A percentile compares a stretch with the other conserved stretches of the same genome.
Conservation (phyloP, 2,329 filamentous ascomycete species). For the Cladophialophora carrionii region DNA sequence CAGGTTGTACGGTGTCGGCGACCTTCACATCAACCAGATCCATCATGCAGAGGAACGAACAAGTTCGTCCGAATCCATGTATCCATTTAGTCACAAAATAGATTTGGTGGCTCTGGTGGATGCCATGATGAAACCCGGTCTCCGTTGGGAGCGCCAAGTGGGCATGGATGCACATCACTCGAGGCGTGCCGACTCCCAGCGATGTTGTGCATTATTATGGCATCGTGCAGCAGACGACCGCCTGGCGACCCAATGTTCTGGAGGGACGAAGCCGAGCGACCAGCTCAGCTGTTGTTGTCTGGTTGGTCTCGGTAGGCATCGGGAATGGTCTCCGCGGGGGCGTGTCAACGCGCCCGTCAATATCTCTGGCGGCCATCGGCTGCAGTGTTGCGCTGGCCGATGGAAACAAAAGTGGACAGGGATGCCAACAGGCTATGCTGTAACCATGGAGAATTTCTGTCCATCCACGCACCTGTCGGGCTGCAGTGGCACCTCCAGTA, state of each 20-base stretch:
- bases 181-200: constrained; percentile 1
- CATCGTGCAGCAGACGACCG: constrained; percentile 10
- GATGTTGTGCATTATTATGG: constrained; percentile 21
- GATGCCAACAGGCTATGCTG: neutral
- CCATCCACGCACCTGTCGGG: neutral
- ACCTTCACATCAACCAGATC: neutral
- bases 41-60: neutral
- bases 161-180: constrained; percentile 10
- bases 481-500: constrained; percentile 12
- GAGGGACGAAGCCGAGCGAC: neutral
- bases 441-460: constrained; percentile 9
- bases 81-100: neutral
- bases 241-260: neutral
- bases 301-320: constrained; percentile 9
- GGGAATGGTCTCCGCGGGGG: constrained; percentile 1
- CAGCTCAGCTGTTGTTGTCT: neutral
- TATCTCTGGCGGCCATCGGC: neutral
- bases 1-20: neutral
- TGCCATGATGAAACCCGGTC: constrained; percentile 14
- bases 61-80: neutral
- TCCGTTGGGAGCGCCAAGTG: neutral
- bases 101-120: constrained; percentile 4
- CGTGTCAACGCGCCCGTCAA: neutral
- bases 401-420: constrained; percentile 9
- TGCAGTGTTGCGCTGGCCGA: constrained; percentile 11